Evolutionary conservation across 2,329 filamentous ascomycete species (phyloP).

Genomic region (Diaporthe helianthi): DNA sequence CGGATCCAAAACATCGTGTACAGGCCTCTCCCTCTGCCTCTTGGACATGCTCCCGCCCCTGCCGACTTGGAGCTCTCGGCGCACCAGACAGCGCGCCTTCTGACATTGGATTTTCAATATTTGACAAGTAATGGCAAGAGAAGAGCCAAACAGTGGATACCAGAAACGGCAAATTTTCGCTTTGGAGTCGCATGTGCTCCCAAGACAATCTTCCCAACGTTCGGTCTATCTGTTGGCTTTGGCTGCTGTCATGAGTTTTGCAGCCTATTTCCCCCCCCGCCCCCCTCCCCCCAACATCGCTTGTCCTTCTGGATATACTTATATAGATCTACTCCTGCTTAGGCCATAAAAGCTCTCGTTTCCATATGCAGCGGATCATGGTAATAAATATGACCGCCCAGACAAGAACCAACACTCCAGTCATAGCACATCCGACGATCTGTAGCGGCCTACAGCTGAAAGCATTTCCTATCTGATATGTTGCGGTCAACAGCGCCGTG

Average conservation of each 20-base stretch:
- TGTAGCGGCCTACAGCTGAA: constrained; percentile 66
- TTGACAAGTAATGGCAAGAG: no score
- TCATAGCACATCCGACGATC: constrained; percentile 73
- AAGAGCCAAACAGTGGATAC: no score
- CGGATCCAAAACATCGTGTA: background rate
- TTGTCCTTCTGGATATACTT: background rate
- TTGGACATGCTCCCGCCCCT: background rate
- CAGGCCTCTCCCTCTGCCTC: no score
- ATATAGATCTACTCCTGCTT: constrained; percentile 26
- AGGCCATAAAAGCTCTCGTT: constrained; percentile 61
- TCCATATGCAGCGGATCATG: constrained; percentile 74
- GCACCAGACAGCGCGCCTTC: no score
- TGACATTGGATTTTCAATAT: background rate
- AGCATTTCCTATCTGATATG: constrained; percentile 71
- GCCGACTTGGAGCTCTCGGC: background rate
- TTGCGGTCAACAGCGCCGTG: constrained; percentile 76
- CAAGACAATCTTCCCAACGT: background rate
- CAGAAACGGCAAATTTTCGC: background rate
- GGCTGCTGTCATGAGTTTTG: background rate
- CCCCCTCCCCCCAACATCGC: no score
- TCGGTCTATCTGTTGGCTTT: background rate
- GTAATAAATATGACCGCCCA: constrained; percentile 73
- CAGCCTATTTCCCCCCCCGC: background rate
- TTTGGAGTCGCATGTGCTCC: background rate
- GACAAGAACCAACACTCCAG: constrained; percentile 67